Evolutionary conservation across 495 filamentous ascomycete species (phyloP).

Genomic region (Penicillium silybi): DNA sequence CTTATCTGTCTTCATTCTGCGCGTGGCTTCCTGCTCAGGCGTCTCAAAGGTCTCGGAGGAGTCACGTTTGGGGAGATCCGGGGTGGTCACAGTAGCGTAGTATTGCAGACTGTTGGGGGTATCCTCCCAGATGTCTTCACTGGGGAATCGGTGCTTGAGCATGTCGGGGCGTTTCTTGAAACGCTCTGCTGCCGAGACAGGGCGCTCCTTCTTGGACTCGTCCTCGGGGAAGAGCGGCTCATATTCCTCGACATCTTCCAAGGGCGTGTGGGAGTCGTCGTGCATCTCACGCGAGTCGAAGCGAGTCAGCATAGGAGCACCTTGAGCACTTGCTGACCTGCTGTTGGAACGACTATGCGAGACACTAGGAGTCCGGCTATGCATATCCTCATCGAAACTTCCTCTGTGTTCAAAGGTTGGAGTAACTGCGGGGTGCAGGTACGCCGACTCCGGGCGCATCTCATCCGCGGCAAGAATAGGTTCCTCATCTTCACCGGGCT

Average conservation of each 20-base stretch:
- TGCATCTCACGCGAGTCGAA: slow-evolving; percentile 50
- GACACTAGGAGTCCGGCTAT: slow-evolving; percentile 51
- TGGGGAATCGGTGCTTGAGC: slow-evolving; percentile 78
- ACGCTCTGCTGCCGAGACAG: slow-evolving; percentile 54
- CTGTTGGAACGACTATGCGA: slow-evolving; percentile 68
- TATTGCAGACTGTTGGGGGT: slow-evolving; percentile 82
- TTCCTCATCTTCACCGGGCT: slow-evolving; percentile 46
- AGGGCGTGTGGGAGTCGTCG: slow-evolving; percentile 59
- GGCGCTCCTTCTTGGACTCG: slow-evolving; percentile 54
- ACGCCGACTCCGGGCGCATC: slow-evolving; percentile 71
- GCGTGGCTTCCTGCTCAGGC: slow-evolving; percentile 52
- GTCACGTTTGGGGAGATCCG: slow-evolving; percentile 48
- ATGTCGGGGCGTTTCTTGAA: slow-evolving; percentile 59
- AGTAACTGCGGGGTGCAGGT: slow-evolving; percentile 69
- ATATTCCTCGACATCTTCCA: slow-evolving; percentile 91
- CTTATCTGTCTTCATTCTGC: slow-evolving; percentile 45
- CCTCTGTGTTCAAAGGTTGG: slow-evolving; percentile 58
- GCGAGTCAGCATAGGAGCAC: slow-evolving; percentile 41
- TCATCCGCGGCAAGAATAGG: slow-evolving; percentile 93
- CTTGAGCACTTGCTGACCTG: slow-evolving; percentile 62
- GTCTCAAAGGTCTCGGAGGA: slow-evolving; percentile 44
- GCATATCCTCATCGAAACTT: slow-evolving; percentile 52
- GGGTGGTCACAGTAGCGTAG: slow-evolving; percentile 79
- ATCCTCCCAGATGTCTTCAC: slow-evolving; percentile 96
- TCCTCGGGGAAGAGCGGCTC: slow-evolving; percentile 93